phyloP scores from a whole-genome alignment of 345 rosid species.

The Combretum micranthum region DNA sequence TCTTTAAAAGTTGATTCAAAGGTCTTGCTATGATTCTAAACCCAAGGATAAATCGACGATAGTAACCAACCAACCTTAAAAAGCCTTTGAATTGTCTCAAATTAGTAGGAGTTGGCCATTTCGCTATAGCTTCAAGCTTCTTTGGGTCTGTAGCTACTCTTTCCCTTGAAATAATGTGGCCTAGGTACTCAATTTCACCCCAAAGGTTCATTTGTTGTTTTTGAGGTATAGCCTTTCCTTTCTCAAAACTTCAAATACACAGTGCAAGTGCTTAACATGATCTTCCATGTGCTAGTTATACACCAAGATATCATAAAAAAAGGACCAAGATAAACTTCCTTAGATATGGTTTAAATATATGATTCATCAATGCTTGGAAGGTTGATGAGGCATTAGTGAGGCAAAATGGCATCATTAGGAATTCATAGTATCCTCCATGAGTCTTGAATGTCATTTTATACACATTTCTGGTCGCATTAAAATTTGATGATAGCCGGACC shows the following conservation, averaged over 20 bases:
- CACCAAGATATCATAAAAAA: neutral
- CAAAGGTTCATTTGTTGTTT: too few relatives aligned
- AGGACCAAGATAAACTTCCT: neutral
- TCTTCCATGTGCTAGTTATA: neutral
- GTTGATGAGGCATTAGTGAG: too few relatives aligned
- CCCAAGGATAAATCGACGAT: neutral
- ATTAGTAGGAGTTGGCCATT: neutral
- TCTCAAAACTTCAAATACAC: neutral
- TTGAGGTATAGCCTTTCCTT: neutral
- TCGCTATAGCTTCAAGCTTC: neutral
- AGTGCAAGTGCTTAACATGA: neutral
- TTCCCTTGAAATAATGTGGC: neutral
- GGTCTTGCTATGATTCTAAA: too few relatives aligned
- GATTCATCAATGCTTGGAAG: too few relatives aligned
- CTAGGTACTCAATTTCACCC: neutral
- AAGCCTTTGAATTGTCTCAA: neutral
- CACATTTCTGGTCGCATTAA: too few relatives aligned
- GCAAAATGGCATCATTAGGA: too few relatives aligned
- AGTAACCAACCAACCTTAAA: too few relatives aligned
- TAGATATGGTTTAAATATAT: neutral
- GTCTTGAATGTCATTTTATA: too few relatives aligned
- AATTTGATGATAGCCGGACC: conserved; percentile 1
- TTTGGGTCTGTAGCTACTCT: conserved; percentile 1
- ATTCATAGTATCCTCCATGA: too few relatives aligned
- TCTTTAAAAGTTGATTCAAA: neutral